phyloP scores from a whole-genome alignment of 1,284 basidiomycete genomes.

The Cutaneotrichosporon cavernicola region DNA sequence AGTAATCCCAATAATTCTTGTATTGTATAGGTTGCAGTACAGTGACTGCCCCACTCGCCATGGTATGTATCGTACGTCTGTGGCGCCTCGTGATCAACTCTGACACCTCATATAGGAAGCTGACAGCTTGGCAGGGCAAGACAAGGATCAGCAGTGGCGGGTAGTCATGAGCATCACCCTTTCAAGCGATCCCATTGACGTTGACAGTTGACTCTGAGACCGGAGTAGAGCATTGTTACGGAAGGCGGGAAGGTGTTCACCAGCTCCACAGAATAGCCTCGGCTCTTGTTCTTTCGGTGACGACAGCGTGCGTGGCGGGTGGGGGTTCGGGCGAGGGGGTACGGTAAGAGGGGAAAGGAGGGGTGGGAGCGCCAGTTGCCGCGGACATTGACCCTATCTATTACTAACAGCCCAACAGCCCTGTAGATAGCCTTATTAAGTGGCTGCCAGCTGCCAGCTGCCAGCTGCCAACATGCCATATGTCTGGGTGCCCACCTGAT shows the following conservation, averaged over 20 bases:
- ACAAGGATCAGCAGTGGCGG: not conserved
- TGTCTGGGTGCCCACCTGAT: not conserved
- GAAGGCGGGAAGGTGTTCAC: not conserved
- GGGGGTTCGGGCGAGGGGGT: too few species aligned
- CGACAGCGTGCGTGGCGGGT: too few species aligned
- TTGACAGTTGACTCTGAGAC: not conserved
- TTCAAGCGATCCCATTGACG: not conserved
- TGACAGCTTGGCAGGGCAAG: not conserved
- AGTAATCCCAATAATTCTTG: not conserved
- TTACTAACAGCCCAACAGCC: too few species aligned
- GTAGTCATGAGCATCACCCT: not conserved
- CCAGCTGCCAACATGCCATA: too few species aligned
- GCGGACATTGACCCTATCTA: too few species aligned
- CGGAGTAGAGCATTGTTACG: not conserved
- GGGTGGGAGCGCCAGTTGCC: too few species aligned
- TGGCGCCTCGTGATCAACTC: not conserved
- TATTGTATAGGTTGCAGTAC: not conserved
- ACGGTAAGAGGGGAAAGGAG: too few species aligned
- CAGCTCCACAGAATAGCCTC: slow-evolving; percentile 3
- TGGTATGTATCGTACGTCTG: not conserved
- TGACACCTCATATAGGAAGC: not conserved
- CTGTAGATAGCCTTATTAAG: too few species aligned
- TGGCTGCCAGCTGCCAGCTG: too few species aligned
- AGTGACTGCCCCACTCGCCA: not conserved
- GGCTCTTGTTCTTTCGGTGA: not conserved